Evolutionary conservation across 2,329 filamentous ascomycete species (phyloP), one percentile per base, ranked within the genome.

Genomic region (Epichloe sibirici): DNA sequence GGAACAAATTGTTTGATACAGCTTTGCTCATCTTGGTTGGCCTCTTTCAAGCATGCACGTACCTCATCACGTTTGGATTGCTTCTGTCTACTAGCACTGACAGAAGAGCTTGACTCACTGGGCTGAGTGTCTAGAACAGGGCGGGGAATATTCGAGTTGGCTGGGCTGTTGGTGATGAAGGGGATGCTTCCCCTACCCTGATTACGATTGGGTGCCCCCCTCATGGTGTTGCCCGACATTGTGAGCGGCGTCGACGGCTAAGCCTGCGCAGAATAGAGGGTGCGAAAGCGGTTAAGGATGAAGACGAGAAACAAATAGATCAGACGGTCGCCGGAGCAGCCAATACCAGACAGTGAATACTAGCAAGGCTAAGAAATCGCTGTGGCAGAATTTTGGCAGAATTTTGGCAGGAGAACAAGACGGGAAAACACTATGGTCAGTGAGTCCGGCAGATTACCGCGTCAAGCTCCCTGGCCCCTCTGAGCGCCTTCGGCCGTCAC

Each of bases 21-120:
- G 23, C 21, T 6, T 21, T 17, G 47, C 31, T 28, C 44, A 25
- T 40, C 3, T 34, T 39, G 42, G 45, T 5, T 13, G 28, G n/a
- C 39, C 17, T 5, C 34, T 13, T 15, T 17, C 31, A 45, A 31
- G 28, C 17, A 28, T 48, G n/a, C 58, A 74, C 81, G 64, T 76
- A 98, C 93, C 86, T 98, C 93, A 84, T 98, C 93, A 71, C 90
- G 85, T 75, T 97, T 97, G 61, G 85, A 86, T 77, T 96, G 91
- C 74, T 96, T 96, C 70, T 93, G 88, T 65, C 93, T 83, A 71
- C 91, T 97, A 62, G 90, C 88, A 72, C 89, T 96, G 73, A 96
- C 80, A 42, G 86, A 83, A 52, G 88, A 87, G 58, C 66, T 71
- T 53, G 70, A 59, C 61, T 86, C 85, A 71, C 74, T 81, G 58